Percentiles rank a stretch among this genome's conserved stretches.
These are phyloP conservation scores for Suillus lakei DNA, from an alignment of 768 basidiomycete genomes.

Conservation along the genomic window DNA sequence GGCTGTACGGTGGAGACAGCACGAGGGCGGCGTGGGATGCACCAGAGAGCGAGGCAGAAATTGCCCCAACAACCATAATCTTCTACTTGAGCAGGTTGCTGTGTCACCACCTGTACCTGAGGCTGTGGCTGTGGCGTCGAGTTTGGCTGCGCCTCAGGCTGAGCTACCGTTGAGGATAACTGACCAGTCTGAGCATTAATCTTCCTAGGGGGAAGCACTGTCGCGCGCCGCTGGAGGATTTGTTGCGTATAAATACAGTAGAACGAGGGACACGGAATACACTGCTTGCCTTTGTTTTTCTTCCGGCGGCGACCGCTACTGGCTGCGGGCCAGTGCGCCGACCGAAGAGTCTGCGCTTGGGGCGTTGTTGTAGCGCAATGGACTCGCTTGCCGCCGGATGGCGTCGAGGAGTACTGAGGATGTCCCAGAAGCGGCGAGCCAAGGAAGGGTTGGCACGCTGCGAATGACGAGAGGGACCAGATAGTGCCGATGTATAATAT, in stretches of 20 bases:
- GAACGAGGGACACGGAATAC: background rate
- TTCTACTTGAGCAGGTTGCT: no score
- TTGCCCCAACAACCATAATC: no score
- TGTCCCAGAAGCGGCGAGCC: background rate
- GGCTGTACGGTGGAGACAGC: background rate
- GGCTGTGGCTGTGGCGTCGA: no score
- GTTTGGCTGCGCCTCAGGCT: no score
- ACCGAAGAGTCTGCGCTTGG: background rate
- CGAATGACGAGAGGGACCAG: background rate
- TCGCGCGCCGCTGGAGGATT: background rate
- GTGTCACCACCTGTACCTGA: no score
- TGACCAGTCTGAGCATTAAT: background rate
- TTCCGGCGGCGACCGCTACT: background rate
- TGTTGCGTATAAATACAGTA: background rate
- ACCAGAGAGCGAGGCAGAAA: background rate
- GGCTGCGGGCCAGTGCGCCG: background rate
- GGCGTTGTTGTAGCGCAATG: background rate
- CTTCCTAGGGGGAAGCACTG: background rate
- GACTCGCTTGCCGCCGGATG: background rate
- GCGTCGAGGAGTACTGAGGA: background rate
- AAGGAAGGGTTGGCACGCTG: background rate
- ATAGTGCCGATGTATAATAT: background rate
- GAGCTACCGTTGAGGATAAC: background rate
- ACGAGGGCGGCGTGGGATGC: background rate
- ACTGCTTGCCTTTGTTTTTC: background rate